These are phyloP conservation scores for Talaromyces verruculosus DNA, from an alignment of 2,329 filamentous ascomycete species.

Conservation along the genomic window DNA sequence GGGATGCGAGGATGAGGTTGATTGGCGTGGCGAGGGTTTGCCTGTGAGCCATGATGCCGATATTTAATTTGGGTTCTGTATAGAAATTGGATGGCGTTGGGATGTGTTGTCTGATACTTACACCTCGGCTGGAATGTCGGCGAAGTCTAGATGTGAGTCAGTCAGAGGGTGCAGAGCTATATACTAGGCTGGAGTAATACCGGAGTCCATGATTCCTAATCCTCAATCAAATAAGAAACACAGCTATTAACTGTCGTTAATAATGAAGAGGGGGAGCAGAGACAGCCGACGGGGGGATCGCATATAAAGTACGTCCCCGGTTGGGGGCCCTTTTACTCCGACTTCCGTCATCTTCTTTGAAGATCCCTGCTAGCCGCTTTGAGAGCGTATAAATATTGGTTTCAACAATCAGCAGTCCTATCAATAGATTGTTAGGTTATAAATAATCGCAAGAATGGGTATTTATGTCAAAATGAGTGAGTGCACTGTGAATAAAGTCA, in stretches of 20 bases:
- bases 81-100: neutral
- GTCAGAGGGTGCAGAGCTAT: neutral
- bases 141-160: slow-evolving; percentile 25
- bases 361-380: neutral
- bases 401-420: neutral
- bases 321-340: slow-evolving; percentile 1
- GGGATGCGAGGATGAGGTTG: slow-evolving; percentile 60
- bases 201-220: slow-evolving; percentile 17
- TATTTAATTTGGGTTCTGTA: slow-evolving; percentile 5
- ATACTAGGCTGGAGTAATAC: neutral
- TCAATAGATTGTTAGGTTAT: neutral
- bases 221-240: neutral
- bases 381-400: neutral
- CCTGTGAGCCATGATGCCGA: slow-evolving; percentile 34
- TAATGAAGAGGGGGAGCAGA: neutral
- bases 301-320: neutral
- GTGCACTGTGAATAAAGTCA: neutral
- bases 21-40: slow-evolving; percentile 59
- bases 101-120: slow-evolving; percentile 27
- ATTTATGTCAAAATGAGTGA: neutral
- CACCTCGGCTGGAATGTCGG: slow-evolving; percentile 36
- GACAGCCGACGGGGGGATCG: neutral
- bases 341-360: neutral
- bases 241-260: neutral
- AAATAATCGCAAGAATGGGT: neutral